These are phyloP conservation scores for Leucocoprinus sp. DNA, from an alignment of 768 basidiomycete species.

Conservation along the genomic window DNA sequence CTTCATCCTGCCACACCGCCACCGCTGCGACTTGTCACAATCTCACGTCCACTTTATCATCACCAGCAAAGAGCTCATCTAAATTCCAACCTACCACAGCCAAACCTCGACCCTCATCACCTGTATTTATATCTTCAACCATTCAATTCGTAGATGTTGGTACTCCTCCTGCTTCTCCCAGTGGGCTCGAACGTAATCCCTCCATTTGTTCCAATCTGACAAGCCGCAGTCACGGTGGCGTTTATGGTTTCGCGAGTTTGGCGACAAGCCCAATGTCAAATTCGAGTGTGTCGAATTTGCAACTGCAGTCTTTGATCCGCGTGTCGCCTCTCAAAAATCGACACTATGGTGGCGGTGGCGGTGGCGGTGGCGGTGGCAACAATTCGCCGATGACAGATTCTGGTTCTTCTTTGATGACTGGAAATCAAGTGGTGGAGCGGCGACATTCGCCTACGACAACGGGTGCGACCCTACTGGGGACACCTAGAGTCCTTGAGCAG, in stretches of 20 bases:
- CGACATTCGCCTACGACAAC: not conserved
- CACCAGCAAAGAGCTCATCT: not conserved
- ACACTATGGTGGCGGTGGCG: not conserved
- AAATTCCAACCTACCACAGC: not conserved
- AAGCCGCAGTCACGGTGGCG: not conserved
- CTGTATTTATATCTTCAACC: slow-evolving; percentile 9
- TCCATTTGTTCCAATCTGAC: slow-evolving; percentile 5
- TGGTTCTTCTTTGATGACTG: not conserved
- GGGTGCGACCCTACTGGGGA: no score
- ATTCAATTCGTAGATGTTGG: slow-evolving; percentile 7
- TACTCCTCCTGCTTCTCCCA: not conserved
- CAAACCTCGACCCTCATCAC: slow-evolving; percentile 9
- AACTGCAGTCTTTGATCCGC: slow-evolving; percentile 8
- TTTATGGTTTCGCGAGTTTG: not conserved
- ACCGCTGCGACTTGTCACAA: not conserved
- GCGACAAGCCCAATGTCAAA: slow-evolving; percentile 3
- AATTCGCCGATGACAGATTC: not conserved
- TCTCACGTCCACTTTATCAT: not conserved
- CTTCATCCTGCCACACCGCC: slow-evolving; percentile 1
- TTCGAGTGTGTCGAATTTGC: slow-evolving; percentile 9
- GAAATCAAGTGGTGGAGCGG: not conserved
- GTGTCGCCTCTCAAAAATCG: slow-evolving; percentile 8
- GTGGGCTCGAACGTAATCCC: not conserved
- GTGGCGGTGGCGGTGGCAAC: not conserved
- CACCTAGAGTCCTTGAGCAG: not conserved